phyloP scores from a whole-genome alignment of 768 basidiomycete genomes.

The Tubosaeta sp. region DNA sequence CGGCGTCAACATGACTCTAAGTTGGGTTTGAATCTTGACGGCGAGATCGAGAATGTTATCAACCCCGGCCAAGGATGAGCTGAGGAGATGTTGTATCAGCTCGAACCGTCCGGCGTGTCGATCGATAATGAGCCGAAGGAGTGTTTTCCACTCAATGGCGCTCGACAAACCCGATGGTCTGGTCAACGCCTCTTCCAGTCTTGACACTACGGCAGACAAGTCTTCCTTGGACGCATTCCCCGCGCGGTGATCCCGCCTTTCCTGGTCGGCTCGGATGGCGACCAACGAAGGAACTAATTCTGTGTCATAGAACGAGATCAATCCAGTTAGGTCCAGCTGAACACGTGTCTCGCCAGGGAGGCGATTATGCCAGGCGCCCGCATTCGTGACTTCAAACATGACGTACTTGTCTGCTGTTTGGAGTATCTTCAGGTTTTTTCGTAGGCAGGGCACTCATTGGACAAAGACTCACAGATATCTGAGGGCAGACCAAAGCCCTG shows the following conservation, averaged over 20 bases:
- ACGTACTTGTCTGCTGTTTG: neutral
- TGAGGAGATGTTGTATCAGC: constrained; percentile 20
- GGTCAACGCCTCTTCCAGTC: constrained; percentile 2
- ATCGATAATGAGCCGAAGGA: constrained; percentile 28
- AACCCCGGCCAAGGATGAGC: constrained; percentile 1
- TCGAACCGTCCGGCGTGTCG: constrained; percentile 32
- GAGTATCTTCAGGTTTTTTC: neutral
- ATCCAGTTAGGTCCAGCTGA: constrained; percentile 28
- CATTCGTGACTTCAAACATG: constrained; percentile 6
- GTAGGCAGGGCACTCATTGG: neutral
- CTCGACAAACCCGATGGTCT: constrained; percentile 17
- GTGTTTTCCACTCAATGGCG: constrained; percentile 33
- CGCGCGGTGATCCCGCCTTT: constrained; percentile 32
- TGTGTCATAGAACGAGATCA: constrained; percentile 38
- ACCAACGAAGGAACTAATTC: constrained; percentile 30
- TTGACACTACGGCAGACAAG: constrained; percentile 2
- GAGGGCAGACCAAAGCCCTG: rapidly evolving
- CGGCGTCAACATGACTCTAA: constrained; percentile 28
- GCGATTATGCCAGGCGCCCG: constrained; percentile 29
- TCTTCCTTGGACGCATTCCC: constrained; percentile 25
- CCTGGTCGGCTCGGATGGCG: constrained; percentile 15
- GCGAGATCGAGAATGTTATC: constrained; percentile 5
- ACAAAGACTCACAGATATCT: neutral
- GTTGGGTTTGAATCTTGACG: constrained; percentile 17
- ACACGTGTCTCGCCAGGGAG: constrained; percentile 36